Evolutionary conservation across 2,329 filamentous ascomycete genomes (phyloP).

Genomic region (Epichloe uncinata): DNA sequence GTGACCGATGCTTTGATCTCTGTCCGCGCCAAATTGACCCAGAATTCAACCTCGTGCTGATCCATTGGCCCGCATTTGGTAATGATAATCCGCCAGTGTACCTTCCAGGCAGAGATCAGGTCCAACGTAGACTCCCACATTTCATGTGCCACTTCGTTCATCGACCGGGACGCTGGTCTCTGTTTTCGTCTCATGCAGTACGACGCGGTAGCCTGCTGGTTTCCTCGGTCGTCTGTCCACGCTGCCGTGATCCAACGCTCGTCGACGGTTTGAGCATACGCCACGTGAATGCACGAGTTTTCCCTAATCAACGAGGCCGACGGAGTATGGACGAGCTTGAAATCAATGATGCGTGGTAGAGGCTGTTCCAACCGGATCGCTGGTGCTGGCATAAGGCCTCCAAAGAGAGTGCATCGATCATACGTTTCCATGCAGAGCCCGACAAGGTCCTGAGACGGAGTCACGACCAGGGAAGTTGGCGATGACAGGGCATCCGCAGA

Average conservation of each 20-base stretch:
- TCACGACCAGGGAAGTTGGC: constrained; percentile 47
- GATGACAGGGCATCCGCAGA: constrained; percentile 56
- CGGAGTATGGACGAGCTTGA: constrained; percentile 54
- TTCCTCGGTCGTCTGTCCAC: constrained; percentile 69
- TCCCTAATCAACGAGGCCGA: constrained; percentile 64
- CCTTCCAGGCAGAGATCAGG: constrained; percentile 55
- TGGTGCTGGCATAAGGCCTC: constrained; percentile 47
- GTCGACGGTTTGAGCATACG: constrained; percentile 63
- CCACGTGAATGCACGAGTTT: constrained; percentile 68
- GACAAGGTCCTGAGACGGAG: constrained; percentile 44
- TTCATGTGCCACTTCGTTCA: constrained; percentile 53
- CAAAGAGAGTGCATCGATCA: constrained; percentile 53
- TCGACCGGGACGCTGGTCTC: constrained; percentile 33
- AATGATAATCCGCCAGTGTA: constrained; percentile 67
- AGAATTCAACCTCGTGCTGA: constrained; percentile 47
- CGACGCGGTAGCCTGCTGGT: constrained; percentile 57
- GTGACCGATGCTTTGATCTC: constrained; percentile 38
- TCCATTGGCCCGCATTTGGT: constrained; percentile 59
- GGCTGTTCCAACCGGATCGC: constrained; percentile 60
- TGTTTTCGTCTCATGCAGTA: constrained; percentile 56
- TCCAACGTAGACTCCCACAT: constrained; percentile 68
- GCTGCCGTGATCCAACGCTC: constrained; percentile 66
- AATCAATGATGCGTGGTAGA: constrained; percentile 59
- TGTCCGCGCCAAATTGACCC: constrained; percentile 37
- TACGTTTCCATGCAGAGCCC: constrained; percentile 65